phyloP scores from a whole-genome alignment of 1,284 basidiomycete genomes.

The Pseudozyma hubeiensis region DNA sequence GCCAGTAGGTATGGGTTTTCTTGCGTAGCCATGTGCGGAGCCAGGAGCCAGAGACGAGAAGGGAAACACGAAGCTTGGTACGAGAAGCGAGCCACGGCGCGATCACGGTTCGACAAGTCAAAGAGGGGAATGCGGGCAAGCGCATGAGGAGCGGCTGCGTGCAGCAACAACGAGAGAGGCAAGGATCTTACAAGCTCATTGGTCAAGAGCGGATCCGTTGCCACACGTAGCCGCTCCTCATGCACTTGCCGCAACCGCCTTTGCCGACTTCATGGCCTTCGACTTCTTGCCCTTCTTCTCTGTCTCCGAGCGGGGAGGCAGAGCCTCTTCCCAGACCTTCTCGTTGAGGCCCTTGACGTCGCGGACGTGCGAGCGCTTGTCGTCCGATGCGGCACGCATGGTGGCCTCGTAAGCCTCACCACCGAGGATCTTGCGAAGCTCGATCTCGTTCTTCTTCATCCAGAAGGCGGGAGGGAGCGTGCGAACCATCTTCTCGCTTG shows the following conservation, averaged over 20 bases:
- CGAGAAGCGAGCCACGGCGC: constrained; percentile 13
- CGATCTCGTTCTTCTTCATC: constrained; percentile 63
- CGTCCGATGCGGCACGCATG: constrained; percentile 52
- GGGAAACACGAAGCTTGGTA: constrained; percentile 22
- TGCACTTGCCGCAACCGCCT: constrained; percentile 50
- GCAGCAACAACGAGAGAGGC: constrained; percentile 36
- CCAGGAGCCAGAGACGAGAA: constrained; percentile 15
- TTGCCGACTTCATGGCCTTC: constrained; percentile 36
- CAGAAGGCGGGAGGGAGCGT: constrained; percentile 61
- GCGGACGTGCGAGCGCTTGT: constrained; percentile 48
- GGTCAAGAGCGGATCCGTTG: constrained; percentile 25
- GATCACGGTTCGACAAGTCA: constrained; percentile 2
- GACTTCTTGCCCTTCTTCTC: constrained; percentile 56
- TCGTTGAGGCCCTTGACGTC: constrained; percentile 62
- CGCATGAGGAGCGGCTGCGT: constrained; percentile 50
- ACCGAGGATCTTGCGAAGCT: constrained; percentile 59
- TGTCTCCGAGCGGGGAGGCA: constrained; percentile 45
- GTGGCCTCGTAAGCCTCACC: constrained; percentile 59
- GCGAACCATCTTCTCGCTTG: constrained; percentile 59
- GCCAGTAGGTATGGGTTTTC: constrained; percentile 53
- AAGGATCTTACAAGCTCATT: constrained; percentile 9
- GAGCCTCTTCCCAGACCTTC: constrained; percentile 62
- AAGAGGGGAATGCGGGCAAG: constrained; percentile 29
- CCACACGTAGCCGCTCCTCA: constrained; percentile 54
- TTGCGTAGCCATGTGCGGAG: constrained; percentile 34